Evolutionary conservation across 495 filamentous ascomycete genomes (phyloP).

Genomic region (Astrothelium macrocarpum): DNA sequence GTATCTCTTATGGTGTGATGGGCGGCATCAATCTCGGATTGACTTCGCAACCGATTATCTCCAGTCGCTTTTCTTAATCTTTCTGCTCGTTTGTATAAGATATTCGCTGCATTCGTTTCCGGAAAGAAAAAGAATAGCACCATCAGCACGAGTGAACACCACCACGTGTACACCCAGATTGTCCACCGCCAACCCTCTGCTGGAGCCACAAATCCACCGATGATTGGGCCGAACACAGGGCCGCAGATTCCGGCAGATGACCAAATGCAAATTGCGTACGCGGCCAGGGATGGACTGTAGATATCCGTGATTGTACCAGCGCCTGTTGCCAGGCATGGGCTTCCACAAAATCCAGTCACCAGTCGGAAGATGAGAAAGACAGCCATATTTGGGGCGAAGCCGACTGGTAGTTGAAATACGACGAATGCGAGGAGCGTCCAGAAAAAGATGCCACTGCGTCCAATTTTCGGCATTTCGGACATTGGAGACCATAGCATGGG

Average conservation of each 20-base stretch:
- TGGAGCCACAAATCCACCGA: slow-evolving; percentile 35
- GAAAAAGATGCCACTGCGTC: too few relatives aligned
- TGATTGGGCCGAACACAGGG: slow-evolving; percentile 37
- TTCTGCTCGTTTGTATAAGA: slow-evolving; percentile 24
- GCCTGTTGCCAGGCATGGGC: too few relatives aligned
- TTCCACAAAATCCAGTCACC: too few relatives aligned
- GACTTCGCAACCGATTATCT: slow-evolving; percentile 22
- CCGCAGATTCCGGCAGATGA: slow-evolving; percentile 32
- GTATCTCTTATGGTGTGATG: slow-evolving; percentile 26
- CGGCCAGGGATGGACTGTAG: slow-evolving; percentile 21
- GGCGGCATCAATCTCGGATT: slow-evolving; percentile 36
- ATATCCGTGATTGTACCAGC: slow-evolving; percentile 28
- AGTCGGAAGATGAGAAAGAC: too few relatives aligned
- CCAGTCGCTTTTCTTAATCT: slow-evolving; percentile 15
- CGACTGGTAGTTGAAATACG: too few relatives aligned
- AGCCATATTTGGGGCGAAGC: too few relatives aligned
- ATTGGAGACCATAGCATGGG: too few relatives aligned
- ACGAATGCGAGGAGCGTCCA: too few relatives aligned
- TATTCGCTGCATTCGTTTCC: slow-evolving; percentile 23
- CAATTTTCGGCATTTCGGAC: too few relatives aligned
- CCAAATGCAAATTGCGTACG: slow-evolving; percentile 25
- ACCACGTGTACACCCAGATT: slow-evolving; percentile 34
- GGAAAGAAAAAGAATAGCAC: slow-evolving; percentile 19
- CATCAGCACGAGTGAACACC: slow-evolving; percentile 5
- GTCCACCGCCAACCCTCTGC: slow-evolving; percentile 38